phyloP scores from a whole-genome alignment of 2,329 filamentous ascomycete genomes.

The Fusarium hainanense region DNA sequence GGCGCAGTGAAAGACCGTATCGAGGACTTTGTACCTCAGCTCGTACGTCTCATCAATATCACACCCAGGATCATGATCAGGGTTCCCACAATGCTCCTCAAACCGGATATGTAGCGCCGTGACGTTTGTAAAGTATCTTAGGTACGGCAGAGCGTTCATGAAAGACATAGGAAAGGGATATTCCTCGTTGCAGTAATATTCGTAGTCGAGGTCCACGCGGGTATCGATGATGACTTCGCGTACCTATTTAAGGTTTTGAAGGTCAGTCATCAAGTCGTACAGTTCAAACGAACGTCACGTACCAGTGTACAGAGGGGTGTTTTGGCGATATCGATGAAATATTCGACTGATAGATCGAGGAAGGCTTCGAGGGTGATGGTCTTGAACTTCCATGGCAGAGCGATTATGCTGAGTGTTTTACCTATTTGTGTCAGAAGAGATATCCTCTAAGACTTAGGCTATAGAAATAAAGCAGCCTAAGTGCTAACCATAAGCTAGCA shows the following conservation, averaged over 20 bases:
- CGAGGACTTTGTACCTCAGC: constrained; percentile 23
- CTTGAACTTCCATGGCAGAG: not conserved
- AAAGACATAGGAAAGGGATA: constrained; percentile 2
- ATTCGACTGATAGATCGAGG: not conserved
- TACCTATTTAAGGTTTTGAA: not conserved
- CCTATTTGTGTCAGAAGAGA: too few relatives aligned
- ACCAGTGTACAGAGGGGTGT: constrained; percentile 15
- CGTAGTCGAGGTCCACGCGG: constrained; percentile 6
- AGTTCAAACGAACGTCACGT: not conserved
- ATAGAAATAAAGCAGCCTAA: too few relatives aligned
- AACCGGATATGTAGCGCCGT: constrained; percentile 15
- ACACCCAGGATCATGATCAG: rapidly evolving
- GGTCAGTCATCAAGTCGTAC: too few relatives aligned
- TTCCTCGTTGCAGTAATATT: not conserved
- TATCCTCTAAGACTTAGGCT: too few relatives aligned
- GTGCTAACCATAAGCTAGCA: too few relatives aligned
- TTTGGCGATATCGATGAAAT: constrained; percentile 24
- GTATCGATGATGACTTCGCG: constrained; percentile 30
- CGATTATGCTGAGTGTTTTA: not conserved
- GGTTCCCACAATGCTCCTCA: constrained; percentile 11
- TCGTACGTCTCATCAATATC: constrained; percentile 7
- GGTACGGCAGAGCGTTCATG: constrained; percentile 4
- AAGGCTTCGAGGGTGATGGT: constrained; percentile 8
- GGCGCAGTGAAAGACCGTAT: constrained; percentile 31
- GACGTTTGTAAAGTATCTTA: not conserved